Evolutionary conservation across 345 rosid species (phyloP), one percentile per base, ranked within the genome.

Genomic region (Populus davidiana): DNA sequence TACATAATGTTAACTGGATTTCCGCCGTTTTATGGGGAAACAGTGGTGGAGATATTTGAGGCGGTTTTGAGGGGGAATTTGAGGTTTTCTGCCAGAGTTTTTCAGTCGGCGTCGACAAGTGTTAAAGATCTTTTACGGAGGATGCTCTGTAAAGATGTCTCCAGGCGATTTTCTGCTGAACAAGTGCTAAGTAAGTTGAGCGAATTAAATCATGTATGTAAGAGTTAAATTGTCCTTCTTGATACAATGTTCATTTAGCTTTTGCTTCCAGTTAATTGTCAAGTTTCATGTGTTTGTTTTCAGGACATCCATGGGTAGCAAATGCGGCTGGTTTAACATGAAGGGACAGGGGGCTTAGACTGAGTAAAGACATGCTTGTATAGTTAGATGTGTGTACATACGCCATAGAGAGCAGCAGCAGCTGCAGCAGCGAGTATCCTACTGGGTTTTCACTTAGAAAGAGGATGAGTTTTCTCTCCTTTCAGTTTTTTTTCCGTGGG

Each of bases 21-120:
- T 5, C 92, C 91, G 4, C 98, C 97, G 81, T 96, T 94, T 47
- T 79, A 88, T 17, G 95, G 98, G 0, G 97, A 92, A 73, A 87
- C 90, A 6, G 91, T 89, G 9, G 84, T 72, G 16, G 85, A 89
- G 87, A 88, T 96, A 0, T 93, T 93, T 25, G 94, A 89, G 76
- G 86, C 89, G 29, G 88, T 93, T 2, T 25, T 88, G 66, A 86
- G 98, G 44, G 95, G 89, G 41, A 92, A 93, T 76, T 69, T 96
- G 27, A 87, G 94, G 83, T 93, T 93, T 72, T 97, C 92, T 0
- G 35, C 87, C 0, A 84, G 84, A 75, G 65, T 77, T 47, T 93
- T 91, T 49, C 70, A 87, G 43, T 77, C 84, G 0, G 88, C 90
- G 21, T 91, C 91, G 1, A 16, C 85, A 0, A 87, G 73, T 1